Percentiles rank a stretch among this genome's conserved stretches.
Conservation (phyloP, 257 asterid species). For the Echites panduratus region DNA sequence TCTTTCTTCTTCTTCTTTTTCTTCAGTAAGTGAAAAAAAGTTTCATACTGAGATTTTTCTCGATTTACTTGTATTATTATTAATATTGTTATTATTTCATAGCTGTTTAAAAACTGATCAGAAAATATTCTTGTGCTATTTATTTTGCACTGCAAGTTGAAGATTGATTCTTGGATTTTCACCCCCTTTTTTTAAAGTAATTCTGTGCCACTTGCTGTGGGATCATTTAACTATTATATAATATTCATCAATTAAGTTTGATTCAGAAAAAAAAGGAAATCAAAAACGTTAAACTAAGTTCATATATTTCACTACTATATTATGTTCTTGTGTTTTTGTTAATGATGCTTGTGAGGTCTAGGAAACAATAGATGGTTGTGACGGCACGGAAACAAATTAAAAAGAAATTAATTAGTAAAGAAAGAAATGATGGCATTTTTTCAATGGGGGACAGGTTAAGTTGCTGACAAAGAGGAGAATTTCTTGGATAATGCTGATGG, state of each 20-base stretch:
- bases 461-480: no score
- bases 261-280: background rate
- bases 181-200: background rate
- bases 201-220: background rate
- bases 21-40: constrained; percentile 7
- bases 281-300: background rate
- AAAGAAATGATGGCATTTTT: background rate
- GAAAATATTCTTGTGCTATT: background rate
- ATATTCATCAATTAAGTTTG: background rate
- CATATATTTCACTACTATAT: no score
- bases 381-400: constrained; percentile 50
- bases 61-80: constrained; percentile 6
- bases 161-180: background rate
- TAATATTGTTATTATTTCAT: background rate
- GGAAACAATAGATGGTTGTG: constrained; percentile 39
- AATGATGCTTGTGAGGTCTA: constrained; percentile 6
- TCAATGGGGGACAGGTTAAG: no score
- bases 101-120: constrained; percentile 1
- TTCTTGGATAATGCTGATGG: no score
- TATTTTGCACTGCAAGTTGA: background rate
- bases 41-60: constrained; percentile 8
- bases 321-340: background rate
- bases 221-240: background rate
- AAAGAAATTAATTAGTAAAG: background rate
- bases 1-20: background rate